phyloP scores from a whole-genome alignment of 768 basidiomycete species.

The Leccinum truebloodii region DNA sequence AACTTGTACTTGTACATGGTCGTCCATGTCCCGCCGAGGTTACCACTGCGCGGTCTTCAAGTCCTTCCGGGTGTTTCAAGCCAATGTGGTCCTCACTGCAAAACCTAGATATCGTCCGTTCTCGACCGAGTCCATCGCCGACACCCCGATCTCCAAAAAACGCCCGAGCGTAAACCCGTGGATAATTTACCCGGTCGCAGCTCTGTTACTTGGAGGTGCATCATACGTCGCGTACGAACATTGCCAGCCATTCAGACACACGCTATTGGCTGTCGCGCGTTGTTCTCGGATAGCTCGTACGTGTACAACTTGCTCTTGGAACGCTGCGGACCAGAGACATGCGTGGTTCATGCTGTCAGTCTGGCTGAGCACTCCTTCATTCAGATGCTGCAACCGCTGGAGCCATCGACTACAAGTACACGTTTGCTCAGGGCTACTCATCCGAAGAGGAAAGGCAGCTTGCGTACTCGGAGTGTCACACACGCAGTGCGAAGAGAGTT shows the following conservation, averaged over 20 bases:
- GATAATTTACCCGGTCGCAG: slow-evolving; percentile 27
- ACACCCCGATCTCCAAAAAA: slow-evolving; percentile 1
- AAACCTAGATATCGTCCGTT: slow-evolving; percentile 13
- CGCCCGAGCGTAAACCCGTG: slow-evolving; percentile 17
- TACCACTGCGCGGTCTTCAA: slow-evolving; percentile 14
- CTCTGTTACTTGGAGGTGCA: slow-evolving; percentile 32
- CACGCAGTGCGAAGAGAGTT: slow-evolving; percentile 75
- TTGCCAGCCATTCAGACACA: slow-evolving; percentile 73
- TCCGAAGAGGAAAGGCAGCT: slow-evolving; percentile 50
- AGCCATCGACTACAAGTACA: slow-evolving; percentile 72
- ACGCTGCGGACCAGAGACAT: slow-evolving; percentile 29
- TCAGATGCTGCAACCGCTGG: slow-evolving; percentile 62
- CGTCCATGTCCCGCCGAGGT: slow-evolving; percentile 20
- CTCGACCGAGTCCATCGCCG: slow-evolving; percentile 9
- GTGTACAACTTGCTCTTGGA: slow-evolving; percentile 29
- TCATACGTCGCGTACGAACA: slow-evolving; percentile 60
- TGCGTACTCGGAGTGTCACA: slow-evolving; percentile 80
- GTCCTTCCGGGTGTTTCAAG: slow-evolving; percentile 10
- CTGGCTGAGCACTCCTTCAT: slow-evolving; percentile 8
- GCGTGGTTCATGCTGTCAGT: slow-evolving; percentile 5
- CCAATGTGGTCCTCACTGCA: slow-evolving; percentile 3
- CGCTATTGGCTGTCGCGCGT: slow-evolving; percentile 68
- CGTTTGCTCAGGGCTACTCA: slow-evolving; percentile 53
- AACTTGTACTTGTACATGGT: not conserved
- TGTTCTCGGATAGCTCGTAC: slow-evolving; percentile 78